Evolutionary conservation across 23 red algal genomes (phyloP).

Genomic region (Cyanidioschyzon merolae): DNA sequence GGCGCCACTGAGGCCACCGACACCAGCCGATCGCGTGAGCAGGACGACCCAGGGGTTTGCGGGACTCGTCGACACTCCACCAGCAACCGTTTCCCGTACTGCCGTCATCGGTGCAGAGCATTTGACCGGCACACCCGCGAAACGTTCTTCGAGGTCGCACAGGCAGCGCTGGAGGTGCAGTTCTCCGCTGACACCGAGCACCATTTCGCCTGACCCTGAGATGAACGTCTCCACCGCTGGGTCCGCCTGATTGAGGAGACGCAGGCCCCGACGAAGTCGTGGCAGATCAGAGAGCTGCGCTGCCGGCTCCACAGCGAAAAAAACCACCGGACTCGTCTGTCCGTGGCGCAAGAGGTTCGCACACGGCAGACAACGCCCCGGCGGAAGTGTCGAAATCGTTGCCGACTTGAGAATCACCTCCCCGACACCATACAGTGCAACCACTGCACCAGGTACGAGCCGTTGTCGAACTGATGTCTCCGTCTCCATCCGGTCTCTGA

Average conservation of each 20-base stretch:
- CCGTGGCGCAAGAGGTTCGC: conserved; percentile 4
- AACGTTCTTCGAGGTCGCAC: conserved; percentile 60
- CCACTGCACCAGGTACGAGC: conserved; percentile 39
- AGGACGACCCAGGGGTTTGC: not conserved
- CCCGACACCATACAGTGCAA: conserved; percentile 74
- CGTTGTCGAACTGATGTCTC: not conserved
- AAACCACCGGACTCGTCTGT: conserved; percentile 34
- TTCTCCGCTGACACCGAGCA: conserved; percentile 74
- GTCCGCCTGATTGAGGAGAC: conserved; percentile 72
- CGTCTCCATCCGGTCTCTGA: conserved; percentile 19
- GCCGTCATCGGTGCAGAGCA: conserved; percentile 78
- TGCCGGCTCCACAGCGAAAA: conserved; percentile 78
- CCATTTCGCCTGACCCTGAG: conserved; percentile 56
- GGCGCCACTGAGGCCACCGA: not conserved
- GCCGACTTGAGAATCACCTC: conserved; percentile 76
- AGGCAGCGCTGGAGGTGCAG: conserved; percentile 92
- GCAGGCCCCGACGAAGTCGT: conserved; percentile 52
- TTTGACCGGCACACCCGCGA: conserved; percentile 60
- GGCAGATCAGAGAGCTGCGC: conserved; percentile 29
- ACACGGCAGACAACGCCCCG: conserved; percentile 46
- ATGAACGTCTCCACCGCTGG: conserved; percentile 75
- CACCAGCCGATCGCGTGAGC: not conserved
- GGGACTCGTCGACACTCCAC: conserved; percentile 22
- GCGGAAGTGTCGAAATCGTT: conserved; percentile 59
- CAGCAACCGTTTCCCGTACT: conserved; percentile 76